Evolutionary conservation across 2,329 filamentous ascomycete species (phyloP).

Genomic region (Drechslera avenae): DNA sequence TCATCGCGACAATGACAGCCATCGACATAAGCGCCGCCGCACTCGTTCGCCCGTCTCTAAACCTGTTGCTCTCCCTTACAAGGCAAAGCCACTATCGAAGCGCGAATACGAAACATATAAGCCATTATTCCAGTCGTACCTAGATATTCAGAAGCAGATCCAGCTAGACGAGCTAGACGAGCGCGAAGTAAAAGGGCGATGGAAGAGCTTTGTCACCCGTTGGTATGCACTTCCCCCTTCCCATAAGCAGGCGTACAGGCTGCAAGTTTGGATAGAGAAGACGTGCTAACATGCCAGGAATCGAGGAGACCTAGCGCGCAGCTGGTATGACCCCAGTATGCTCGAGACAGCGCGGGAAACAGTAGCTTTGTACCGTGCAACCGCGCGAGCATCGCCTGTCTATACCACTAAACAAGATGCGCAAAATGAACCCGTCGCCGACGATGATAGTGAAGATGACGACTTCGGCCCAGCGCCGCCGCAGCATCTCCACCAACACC

Average conservation of each 20-base stretch:
- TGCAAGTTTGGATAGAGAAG: neutral
- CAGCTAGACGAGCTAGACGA: slow-evolving; percentile 71
- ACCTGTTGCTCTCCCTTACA: slow-evolving; percentile 63
- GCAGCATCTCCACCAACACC: slow-evolving; percentile 36
- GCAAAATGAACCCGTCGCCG: slow-evolving; percentile 2
- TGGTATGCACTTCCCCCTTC: slow-evolving; percentile 67
- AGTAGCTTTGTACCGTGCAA: slow-evolving; percentile 25
- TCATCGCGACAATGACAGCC: slow-evolving; percentile 25
- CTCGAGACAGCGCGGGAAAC: slow-evolving; percentile 59
- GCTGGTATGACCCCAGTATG: slow-evolving; percentile 88
- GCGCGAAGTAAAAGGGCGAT: slow-evolving; percentile 78
- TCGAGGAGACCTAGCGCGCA: slow-evolving; percentile 79
- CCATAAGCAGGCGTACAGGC: too few species aligned
- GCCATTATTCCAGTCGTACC: slow-evolving; percentile 79
- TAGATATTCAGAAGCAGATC: slow-evolving; percentile 84
- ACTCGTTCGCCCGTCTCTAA: slow-evolving; percentile 37
- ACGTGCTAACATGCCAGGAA: slow-evolving; percentile 68
- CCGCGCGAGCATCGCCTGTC: slow-evolving; percentile 24
- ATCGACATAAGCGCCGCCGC: slow-evolving; percentile 36
- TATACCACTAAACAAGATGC: slow-evolving; percentile 18
- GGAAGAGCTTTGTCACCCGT: slow-evolving; percentile 90
- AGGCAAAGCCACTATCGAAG: slow-evolving; percentile 69
- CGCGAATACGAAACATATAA: slow-evolving; percentile 69
- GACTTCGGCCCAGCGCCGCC: slow-evolving; percentile 62
- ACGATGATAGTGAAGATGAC: slow-evolving; percentile 24